A percentile compares a stretch with the other conserved stretches of the same genome.
These are phyloP conservation scores for Trichomonascus vanleenenianus DNA, from an alignment of 805 yeast genomes.

Conservation along the genomic window DNA sequence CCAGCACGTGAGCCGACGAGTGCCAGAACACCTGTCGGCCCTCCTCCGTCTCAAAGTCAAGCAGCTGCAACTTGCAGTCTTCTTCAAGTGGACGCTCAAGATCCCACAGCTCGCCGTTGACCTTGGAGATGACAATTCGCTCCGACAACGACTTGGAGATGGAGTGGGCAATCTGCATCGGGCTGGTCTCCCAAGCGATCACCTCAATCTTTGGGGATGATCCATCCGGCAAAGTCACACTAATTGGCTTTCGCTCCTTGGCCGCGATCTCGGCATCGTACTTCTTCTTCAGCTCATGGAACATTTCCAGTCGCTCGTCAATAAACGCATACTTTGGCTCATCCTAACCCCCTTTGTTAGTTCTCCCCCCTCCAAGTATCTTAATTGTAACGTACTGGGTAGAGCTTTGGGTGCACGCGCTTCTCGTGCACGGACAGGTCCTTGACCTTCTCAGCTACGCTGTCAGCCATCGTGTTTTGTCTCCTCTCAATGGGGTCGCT, in stretches of 20 bases:
- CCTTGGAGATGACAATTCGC: conserved; percentile 84
- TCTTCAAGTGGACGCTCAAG: conserved; percentile 89
- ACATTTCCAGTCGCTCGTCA: conserved; percentile 67
- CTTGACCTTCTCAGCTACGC: conserved; percentile 10
- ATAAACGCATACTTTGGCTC: conserved; percentile 83
- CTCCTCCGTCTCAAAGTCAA: conserved; percentile 89
- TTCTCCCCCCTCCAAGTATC: neutral
- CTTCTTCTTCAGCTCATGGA: conserved; percentile 71
- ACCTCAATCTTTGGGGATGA: conserved; percentile 55
- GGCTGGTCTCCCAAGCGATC: conserved; percentile 82
- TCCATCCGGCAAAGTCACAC: conserved; percentile 83
- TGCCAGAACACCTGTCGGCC: conserved; percentile 98
- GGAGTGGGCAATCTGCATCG: conserved; percentile 72
- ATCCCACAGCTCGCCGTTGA: conserved; percentile 90
- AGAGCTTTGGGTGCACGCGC: conserved; percentile 6
- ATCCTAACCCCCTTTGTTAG: conserved; percentile 4
- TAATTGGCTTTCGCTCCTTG: conserved; percentile 55
- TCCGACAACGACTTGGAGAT: conserved; percentile 86
- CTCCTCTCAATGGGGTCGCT: neutral
- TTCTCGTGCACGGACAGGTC: conserved; percentile 7
- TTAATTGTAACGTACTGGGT: conserved; percentile 10
- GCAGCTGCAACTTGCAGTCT: conserved; percentile 56
- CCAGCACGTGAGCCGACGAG: conserved; percentile 95
- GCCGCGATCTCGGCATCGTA: conserved; percentile 65
- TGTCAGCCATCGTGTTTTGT: conserved; percentile 2